These are phyloP conservation scores for Aspergillus sp. DNA, from an alignment of 2,329 filamentous ascomycete species.

Conservation along the genomic window DNA sequence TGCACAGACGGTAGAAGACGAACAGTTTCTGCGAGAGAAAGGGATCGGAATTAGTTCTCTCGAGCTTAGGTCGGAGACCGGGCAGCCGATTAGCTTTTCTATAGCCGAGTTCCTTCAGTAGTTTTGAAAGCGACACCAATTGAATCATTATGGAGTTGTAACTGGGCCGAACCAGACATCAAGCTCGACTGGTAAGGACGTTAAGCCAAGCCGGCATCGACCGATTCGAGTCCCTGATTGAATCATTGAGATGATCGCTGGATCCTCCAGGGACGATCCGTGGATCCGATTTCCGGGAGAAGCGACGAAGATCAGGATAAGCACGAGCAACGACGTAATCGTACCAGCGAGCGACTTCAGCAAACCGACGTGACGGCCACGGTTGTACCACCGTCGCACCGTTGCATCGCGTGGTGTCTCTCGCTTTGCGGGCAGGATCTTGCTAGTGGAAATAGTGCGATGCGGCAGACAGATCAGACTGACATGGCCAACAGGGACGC, in stretches of 20 bases:
- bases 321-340: conserved; percentile 13
- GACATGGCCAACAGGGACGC: conserved; percentile 19
- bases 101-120: conserved; percentile 17
- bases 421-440: conserved; percentile 8
- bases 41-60: conserved; percentile 17
- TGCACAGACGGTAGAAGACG: conserved; percentile 9
- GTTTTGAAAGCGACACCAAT: not conserved
- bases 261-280: conserved; percentile 21
- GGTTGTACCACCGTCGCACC: not conserved
- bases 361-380: not conserved
- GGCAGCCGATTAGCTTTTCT: conserved; percentile 10
- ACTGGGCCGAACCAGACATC: not conserved
- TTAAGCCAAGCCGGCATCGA: not conserved
- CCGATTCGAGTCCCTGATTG: conserved; percentile 3
- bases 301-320: conserved; percentile 7
- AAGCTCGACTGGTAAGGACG: not conserved
- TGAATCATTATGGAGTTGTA: not conserved
- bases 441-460: conserved; percentile 15
- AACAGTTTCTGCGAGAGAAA: conserved; percentile 16
- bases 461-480: conserved; percentile 16
- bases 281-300: conserved; percentile 19
- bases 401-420: conserved; percentile 5
- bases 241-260: conserved; percentile 8
- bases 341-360: not conserved
- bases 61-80: conserved; percentile 9